Conservation (phyloP, 2,329 filamentous ascomycete genomes). For the Ophiostoma perfectum region DNA sequence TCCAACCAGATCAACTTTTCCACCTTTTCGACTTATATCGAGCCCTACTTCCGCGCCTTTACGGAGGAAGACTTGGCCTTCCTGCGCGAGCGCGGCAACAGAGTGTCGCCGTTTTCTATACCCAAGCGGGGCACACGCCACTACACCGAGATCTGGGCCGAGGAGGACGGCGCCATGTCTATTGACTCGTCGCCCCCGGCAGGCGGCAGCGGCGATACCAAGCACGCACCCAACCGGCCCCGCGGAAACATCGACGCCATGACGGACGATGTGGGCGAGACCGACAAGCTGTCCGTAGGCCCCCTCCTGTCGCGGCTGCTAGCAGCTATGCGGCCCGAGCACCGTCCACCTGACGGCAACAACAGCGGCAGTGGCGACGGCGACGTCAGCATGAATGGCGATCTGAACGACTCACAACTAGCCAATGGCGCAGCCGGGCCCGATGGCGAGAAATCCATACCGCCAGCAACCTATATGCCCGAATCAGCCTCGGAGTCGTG, state of each 20-base stretch:
- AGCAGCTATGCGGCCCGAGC: conserved; percentile 73
- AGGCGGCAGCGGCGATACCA: conserved; percentile 46
- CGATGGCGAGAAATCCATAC: conserved; percentile 40
- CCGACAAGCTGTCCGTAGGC: conserved; percentile 81
- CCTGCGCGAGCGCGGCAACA: conserved; percentile 81
- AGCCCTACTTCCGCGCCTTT: conserved; percentile 83
- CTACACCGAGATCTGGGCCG: conserved; percentile 88
- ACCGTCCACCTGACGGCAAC: conserved; percentile 44
- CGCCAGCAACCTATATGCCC: conserved; percentile 72
- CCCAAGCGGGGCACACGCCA: conserved; percentile 77
- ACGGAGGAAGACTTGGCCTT: conserved; percentile 94
- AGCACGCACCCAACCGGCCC: conserved; percentile 70
- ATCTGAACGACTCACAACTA: conserved; percentile 35
- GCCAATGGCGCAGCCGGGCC: background rate
- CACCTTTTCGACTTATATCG: conserved; percentile 87
- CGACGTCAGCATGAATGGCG: conserved; percentile 53
- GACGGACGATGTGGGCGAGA: conserved; percentile 79
- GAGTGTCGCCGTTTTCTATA: conserved; percentile 76
- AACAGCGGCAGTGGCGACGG: conserved; percentile 43
- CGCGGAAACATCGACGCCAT: conserved; percentile 82
- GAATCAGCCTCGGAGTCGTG: conserved; percentile 71
- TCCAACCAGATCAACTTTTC: conserved; percentile 89
- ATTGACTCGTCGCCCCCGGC: conserved; percentile 57
- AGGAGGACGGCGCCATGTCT: conserved; percentile 79
- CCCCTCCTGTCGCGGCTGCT: conserved; percentile 79